Evolutionary conservation across 306 rosid species (phyloP).

Genomic region (Amphicarpaea edgeworthii): DNA sequence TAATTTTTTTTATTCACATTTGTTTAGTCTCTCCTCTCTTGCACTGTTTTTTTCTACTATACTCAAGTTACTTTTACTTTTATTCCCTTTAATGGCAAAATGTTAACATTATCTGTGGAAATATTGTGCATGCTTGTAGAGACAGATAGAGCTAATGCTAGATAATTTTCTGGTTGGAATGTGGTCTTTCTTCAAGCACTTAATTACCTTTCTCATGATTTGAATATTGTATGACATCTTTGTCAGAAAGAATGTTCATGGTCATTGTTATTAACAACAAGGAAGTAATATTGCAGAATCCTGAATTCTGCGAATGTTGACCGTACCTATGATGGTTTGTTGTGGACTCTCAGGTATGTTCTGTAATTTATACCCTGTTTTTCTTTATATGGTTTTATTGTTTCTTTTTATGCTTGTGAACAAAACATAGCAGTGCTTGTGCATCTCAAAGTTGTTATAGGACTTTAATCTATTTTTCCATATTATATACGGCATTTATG

Average conservation of each 20-base stretch:
- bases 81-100: background rate
- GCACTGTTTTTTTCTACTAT: background rate
- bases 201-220: conserved; percentile 35
- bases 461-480: conserved; percentile 5
- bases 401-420: conserved; percentile 36
- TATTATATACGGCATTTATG: conserved; percentile 1
- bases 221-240: conserved; percentile 8
- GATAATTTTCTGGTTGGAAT: conserved; percentile 25
- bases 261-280: conserved; percentile 41
- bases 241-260: conserved; percentile 32
- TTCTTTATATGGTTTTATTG: conserved; percentile 36
- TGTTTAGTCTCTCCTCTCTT: background rate
- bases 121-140: conserved; percentile 21
- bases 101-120: conserved; percentile 18
- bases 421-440: conserved; percentile 14
- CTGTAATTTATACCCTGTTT: conserved; percentile 34
- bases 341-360: conserved; percentile 91
- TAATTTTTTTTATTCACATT: background rate
- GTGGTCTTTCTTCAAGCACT: conserved; percentile 24
- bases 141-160: conserved; percentile 31
- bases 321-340: conserved; percentile 80
- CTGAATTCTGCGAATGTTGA: conserved; percentile 82
- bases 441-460: conserved; percentile 28
- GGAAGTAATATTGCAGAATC: conserved; percentile 69
- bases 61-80: conserved; percentile 9